A percentile compares a stretch with the other conserved stretches of the same genome.
Evolutionary conservation across 2,329 filamentous ascomycete genomes (phyloP).

Genomic region (Beauveria medogensis): DNA sequence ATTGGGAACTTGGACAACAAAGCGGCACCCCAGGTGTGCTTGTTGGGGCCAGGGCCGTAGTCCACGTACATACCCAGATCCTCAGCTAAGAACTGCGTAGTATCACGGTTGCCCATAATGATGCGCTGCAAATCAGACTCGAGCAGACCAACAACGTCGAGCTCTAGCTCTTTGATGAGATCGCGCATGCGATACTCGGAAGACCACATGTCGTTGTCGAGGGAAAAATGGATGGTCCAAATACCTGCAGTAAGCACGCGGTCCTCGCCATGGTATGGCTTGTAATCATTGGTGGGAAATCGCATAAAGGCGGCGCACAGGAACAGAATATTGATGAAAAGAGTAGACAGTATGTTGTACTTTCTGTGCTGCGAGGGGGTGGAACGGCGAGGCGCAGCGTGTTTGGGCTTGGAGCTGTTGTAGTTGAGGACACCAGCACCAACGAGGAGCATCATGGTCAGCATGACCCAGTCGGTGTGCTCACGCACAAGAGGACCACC

Average conservation of each 20-base stretch:
- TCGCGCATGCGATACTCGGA: conserved; percentile 91
- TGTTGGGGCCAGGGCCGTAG: conserved; percentile 94
- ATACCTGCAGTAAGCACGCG: conserved; percentile 90
- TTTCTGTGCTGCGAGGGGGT: conserved; percentile 38
- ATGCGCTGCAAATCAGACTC: conserved; percentile 93
- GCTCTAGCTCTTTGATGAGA: conserved; percentile 83
- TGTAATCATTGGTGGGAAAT: conserved; percentile 88
- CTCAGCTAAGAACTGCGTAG: conserved; percentile 89
- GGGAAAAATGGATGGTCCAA: conserved; percentile 96
- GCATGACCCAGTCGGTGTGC: conserved; percentile 94
- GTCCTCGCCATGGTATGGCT: conserved; percentile 78
- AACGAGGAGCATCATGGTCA: conserved; percentile 72
- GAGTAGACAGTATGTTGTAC: conserved; percentile 50
- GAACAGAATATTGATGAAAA: conserved; percentile 72
- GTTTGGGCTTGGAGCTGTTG: conserved; percentile 39
- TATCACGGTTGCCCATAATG: conserved; percentile 98
- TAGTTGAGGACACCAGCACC: conserved; percentile 78
- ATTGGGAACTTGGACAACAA: conserved; percentile 97
- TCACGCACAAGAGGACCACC: conserved; percentile 88
- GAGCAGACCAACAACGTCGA: conserved; percentile 93
- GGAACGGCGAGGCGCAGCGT: conserved; percentile 23
- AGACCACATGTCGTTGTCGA: conserved; percentile 99
- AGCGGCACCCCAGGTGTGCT: conserved; percentile 94
- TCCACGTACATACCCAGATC: conserved; percentile 98
- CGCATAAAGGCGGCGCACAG: conserved; percentile 76